Evolutionary conservation across 208 protist genomes (phyloP), one percentile per base, ranked within the genome.

Genomic region (Vickermania spadyakhi): DNA sequence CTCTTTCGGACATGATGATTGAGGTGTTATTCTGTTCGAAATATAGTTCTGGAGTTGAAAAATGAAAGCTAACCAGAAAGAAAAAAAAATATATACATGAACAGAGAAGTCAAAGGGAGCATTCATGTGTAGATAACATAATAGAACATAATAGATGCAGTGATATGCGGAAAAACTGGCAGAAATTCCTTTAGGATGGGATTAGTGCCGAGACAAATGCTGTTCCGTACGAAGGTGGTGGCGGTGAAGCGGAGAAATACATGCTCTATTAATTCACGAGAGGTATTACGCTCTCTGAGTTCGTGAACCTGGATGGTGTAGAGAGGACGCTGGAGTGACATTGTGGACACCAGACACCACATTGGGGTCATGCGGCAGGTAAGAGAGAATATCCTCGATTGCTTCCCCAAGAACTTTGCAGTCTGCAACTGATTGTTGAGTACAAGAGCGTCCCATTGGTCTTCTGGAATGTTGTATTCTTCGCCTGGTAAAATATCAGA

Each of bases 331-430:
- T 14, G 79, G 86, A 4, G 68, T 67, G 51, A 81, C 77, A 7
- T 80, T 67, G 49, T 90, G 63, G 1, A 66, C 62, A 0, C 81
- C 86, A 1, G 73, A 70, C 41, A 68, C 67, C 21, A 26, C 51
- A 5, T 70, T 75, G 0, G 77, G 73, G 27, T 81, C 73, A 3
- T 75, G 79, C 66, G 83, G 69, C 31, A 45, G 36, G 36, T 45
- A 18, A 18, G 36, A 45, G 64, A 93, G 51, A 28, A 93, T 86
- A 59, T 93, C 86, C 21, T 78, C 62, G 57, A 89, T 73, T 21
- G 81, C 82, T 60, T 94, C 87, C 22, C 87, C 87, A 91, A 79
- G 56, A 94, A 91, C 61, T 94, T 94, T 22, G 89, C 69, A 7
- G 83, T 89, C 70, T 91, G 87, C 42, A 94, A 72, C 66, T 94